phyloP scores from a whole-genome alignment of 768 basidiomycete species.

The Mycena leptocephala region DNA sequence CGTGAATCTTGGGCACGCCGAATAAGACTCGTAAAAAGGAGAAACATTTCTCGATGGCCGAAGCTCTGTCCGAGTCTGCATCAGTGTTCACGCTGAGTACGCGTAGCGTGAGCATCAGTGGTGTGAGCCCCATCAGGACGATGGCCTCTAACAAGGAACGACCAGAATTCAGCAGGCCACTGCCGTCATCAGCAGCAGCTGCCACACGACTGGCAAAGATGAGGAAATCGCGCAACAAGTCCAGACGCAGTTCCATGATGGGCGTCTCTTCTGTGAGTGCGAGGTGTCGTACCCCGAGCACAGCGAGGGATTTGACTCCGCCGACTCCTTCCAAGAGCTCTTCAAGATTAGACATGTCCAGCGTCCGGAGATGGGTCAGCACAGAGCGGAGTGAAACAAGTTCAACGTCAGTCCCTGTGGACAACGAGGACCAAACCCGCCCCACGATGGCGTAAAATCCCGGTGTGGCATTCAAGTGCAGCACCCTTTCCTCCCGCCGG shows the following conservation, averaged over 20 bases:
- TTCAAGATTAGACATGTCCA: not conserved
- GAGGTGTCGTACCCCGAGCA: not conserved
- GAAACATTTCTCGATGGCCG: not conserved
- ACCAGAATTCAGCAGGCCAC: not conserved
- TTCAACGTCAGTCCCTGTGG: not conserved
- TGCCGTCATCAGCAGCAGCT: not conserved
- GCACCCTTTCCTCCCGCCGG: not conserved
- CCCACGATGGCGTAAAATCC: not conserved
- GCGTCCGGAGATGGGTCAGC: not conserved
- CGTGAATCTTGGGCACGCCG: not conserved
- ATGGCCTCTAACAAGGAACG: not conserved
- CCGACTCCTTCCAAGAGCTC: not conserved
- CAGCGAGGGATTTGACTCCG: not conserved
- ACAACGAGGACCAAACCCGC: not conserved
- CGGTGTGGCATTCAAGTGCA: not conserved
- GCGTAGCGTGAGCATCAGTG: not conserved
- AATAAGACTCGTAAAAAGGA: not conserved
- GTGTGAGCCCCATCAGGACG: not conserved
- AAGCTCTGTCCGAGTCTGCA: not conserved
- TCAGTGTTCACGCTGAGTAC: not conserved
- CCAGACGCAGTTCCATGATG: not conserved
- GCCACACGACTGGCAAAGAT: not conserved
- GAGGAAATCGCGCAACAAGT: not conserved
- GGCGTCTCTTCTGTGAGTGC: not conserved
- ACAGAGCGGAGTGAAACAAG: not conserved